These are phyloP conservation scores for Nectriaceae sp. DNA, from an alignment of 2,329 filamentous ascomycete genomes.

Conservation along the genomic window DNA sequence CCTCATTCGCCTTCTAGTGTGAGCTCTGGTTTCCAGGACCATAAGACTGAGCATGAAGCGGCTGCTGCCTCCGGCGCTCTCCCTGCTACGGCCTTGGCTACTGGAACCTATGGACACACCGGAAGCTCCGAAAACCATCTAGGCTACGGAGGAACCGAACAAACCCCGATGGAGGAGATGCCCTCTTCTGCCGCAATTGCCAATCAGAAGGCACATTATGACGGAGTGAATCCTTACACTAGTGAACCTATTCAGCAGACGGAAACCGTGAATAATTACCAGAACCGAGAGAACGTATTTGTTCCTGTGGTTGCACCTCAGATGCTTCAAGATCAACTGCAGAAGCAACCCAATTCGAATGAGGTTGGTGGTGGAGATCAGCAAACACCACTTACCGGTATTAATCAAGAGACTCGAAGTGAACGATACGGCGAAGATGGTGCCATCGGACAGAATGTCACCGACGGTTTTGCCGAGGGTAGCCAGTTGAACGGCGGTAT, in stretches of 20 bases:
- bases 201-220: constrained; percentile 51
- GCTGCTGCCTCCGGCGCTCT: constrained; percentile 59
- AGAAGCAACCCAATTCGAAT: neutral
- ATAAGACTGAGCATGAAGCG: constrained; percentile 54
- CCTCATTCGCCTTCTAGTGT: constrained; percentile 80
- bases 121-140: constrained; percentile 33
- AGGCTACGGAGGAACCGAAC: constrained; percentile 49
- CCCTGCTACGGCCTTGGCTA: constrained; percentile 32
- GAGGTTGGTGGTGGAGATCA: neutral
- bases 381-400: neutral
- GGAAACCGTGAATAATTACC: constrained; percentile 17
- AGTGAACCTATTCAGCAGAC: constrained; percentile 41
- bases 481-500: constrained; percentile 11
- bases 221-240: constrained; percentile 61
- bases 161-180: constrained; percentile 48
- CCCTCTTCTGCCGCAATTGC: constrained; percentile 54
- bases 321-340: neutral
- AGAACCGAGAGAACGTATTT: neutral
- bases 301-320: constrained; percentile 1
- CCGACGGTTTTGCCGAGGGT: neutral
- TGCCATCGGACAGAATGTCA: neutral
- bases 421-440: neutral
- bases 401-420: too few relatives aligned
- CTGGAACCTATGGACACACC: constrained; percentile 33
- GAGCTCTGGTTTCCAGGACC: constrained; percentile 62